phyloP scores from a whole-genome alignment of 352 stramenopile genomes.

The Phytophthora nicotianae region DNA sequence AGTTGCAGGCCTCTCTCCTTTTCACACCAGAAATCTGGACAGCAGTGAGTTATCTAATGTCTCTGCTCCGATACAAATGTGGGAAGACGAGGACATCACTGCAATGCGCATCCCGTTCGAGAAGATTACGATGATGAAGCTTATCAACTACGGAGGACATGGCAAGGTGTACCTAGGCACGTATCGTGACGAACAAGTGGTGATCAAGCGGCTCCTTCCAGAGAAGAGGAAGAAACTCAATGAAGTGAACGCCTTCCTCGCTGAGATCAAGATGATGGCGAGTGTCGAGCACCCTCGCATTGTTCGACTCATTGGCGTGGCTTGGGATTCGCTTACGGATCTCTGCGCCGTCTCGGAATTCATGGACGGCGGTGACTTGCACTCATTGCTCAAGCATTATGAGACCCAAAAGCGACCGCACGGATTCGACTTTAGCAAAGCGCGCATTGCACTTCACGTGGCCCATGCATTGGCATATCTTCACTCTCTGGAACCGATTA shows the following conservation, averaged over 20 bases:
- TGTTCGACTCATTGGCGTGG: constrained; percentile 45
- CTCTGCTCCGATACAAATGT: constrained; percentile 6
- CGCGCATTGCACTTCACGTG: too few relatives aligned
- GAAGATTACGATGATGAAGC: constrained; percentile 27
- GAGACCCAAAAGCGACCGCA: too few relatives aligned
- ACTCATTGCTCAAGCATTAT: too few relatives aligned
- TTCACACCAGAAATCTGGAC: constrained; percentile 13
- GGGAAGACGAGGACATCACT: constrained; percentile 33
- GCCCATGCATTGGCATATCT: too few relatives aligned
- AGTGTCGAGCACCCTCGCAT: constrained; percentile 41
- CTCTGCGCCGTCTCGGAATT: constrained; percentile 47
- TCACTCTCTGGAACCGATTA: too few relatives aligned
- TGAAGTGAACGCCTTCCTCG: constrained; percentile 40
- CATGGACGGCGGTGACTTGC: constrained; percentile 47
- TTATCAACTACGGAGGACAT: constrained; percentile 43
- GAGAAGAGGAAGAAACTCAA: constrained; percentile 19
- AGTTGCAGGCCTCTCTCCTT: constrained; percentile 2
- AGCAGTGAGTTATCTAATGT: constrained; percentile 7
- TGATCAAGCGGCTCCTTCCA: constrained; percentile 45
- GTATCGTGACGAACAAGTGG: constrained; percentile 37
- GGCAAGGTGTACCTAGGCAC: constrained; percentile 44
- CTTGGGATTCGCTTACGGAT: constrained; percentile 49
- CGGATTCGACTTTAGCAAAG: too few relatives aligned
- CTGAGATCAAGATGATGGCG: constrained; percentile 55
- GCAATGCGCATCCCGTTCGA: constrained; percentile 39